Evolutionary conservation across 1,284 basidiomycete species (phyloP).

Genomic region (Apiotrichum sp.): DNA sequence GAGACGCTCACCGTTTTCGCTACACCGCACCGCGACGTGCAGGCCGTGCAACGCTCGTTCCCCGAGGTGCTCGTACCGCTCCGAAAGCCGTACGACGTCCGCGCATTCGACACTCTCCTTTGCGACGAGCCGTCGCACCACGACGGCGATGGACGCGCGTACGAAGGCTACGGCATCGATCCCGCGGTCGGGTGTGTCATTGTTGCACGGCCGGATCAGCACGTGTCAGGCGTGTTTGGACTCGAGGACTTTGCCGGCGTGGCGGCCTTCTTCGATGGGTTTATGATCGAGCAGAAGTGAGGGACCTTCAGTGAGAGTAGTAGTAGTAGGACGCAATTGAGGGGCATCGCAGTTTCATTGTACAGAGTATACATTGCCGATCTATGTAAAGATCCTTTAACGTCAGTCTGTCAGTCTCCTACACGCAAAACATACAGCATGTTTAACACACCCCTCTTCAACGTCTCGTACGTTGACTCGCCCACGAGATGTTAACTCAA

Average conservation of each 20-base stretch:
- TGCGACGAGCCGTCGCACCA: constrained; percentile 36
- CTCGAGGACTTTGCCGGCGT: constrained; percentile 7
- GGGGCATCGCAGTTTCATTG: too few species aligned
- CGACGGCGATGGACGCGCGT: constrained; percentile 40
- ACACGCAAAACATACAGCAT: too few species aligned
- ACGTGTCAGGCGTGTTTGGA: constrained; percentile 24
- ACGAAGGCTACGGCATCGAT: constrained; percentile 41
- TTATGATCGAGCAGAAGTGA: constrained; percentile 8
- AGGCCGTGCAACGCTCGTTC: constrained; percentile 7
- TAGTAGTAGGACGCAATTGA: too few species aligned
- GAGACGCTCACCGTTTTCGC: constrained; percentile 20
- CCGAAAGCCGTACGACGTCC: constrained; percentile 14
- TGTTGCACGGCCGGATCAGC: constrained; percentile 42
- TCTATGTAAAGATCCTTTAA: too few species aligned
- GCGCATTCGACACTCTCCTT: constrained; percentile 25
- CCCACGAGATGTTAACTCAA: too few species aligned
- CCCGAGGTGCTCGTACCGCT: constrained; percentile 16
- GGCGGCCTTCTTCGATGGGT: constrained; percentile 7
- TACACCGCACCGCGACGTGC: constrained; percentile 15
- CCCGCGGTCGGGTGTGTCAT: constrained; percentile 37
- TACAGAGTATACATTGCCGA: too few species aligned
- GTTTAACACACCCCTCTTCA: too few species aligned
- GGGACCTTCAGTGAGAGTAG: too few species aligned
- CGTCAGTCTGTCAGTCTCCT: too few species aligned
- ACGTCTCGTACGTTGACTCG: too few species aligned